A percentile compares a stretch with the other conserved stretches of the same genome.
Evolutionary conservation across 2,329 filamentous ascomycete species (phyloP).

Genomic region (Beauveria asiatica): DNA sequence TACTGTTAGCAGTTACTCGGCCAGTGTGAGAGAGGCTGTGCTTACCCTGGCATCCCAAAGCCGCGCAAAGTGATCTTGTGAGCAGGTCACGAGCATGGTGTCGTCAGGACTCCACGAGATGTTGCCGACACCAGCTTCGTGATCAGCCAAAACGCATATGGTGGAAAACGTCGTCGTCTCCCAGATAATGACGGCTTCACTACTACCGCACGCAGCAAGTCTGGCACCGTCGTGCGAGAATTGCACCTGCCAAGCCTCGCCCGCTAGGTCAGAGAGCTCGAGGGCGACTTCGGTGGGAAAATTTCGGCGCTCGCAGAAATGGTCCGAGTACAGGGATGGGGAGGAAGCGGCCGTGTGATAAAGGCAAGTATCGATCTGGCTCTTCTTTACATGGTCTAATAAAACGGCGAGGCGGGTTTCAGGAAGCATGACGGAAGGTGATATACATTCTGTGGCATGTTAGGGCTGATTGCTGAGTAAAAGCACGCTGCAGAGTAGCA

Average conservation of each 20-base stretch:
- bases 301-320: slow-evolving; percentile 67
- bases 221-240: slow-evolving; percentile 83
- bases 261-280: slow-evolving; percentile 63
- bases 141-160: slow-evolving; percentile 53
- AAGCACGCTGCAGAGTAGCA: slow-evolving; percentile 9
- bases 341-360: slow-evolving; percentile 77
- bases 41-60: slow-evolving; percentile 66
- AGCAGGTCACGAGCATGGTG: slow-evolving; percentile 75
- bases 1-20: slow-evolving; percentile 15
- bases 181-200: slow-evolving; percentile 71
- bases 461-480: not conserved
- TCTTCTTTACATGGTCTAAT: slow-evolving; percentile 73
- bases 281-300: slow-evolving; percentile 68
- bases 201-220: slow-evolving; percentile 74
- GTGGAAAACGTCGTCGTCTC: slow-evolving; percentile 63
- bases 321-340: slow-evolving; percentile 83
- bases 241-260: slow-evolving; percentile 85
- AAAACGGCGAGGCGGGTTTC: slow-evolving; percentile 78
- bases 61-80: slow-evolving; percentile 61
- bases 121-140: slow-evolving; percentile 66
- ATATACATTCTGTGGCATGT: slow-evolving; percentile 62
- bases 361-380: slow-evolving; percentile 73
- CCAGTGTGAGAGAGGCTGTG: slow-evolving; percentile 7
- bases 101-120: slow-evolving; percentile 91
- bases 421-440: slow-evolving; percentile 93